Evolutionary conservation across 1,284 basidiomycete genomes (phyloP).

Genomic region (Pterulicium gracile): DNA sequence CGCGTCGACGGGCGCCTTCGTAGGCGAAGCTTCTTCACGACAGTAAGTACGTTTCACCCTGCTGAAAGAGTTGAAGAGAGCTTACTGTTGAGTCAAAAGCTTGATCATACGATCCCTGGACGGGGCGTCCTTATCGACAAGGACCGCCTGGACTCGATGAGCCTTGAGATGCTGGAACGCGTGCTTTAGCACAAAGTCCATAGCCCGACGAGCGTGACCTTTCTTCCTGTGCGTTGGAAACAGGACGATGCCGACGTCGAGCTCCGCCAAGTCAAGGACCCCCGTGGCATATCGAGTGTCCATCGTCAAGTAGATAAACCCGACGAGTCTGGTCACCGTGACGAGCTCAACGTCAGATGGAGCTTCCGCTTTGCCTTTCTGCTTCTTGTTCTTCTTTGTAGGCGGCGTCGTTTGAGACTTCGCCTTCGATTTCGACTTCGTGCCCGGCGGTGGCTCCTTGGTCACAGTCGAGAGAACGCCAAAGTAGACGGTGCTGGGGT

Average conservation of each 20-base stretch:
- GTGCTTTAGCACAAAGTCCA: slow-evolving; percentile 30
- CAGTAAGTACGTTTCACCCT: background rate
- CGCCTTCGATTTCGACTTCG: background rate
- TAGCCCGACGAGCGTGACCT: slow-evolving; percentile 33
- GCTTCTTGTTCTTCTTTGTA: background rate
- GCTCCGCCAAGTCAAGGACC: slow-evolving; percentile 26
- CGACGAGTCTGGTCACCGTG: slow-evolving; percentile 21
- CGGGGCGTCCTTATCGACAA: slow-evolving; percentile 26
- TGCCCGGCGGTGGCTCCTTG: background rate
- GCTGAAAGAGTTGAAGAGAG: slow-evolving; percentile 6
- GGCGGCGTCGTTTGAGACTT: no score
- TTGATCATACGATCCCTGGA: slow-evolving; percentile 27
- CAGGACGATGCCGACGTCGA: slow-evolving; percentile 42
- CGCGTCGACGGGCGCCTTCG: slow-evolving; percentile 2
- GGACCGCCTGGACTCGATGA: slow-evolving; percentile 44
- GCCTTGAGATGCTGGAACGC: slow-evolving; percentile 37
- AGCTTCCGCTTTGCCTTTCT: no score
- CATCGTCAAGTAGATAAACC: slow-evolving; percentile 33
- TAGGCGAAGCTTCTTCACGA: background rate
- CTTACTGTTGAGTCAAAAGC: slow-evolving; percentile 32
- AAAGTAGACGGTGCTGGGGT: background rate
- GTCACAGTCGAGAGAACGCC: background rate
- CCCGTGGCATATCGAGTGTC: slow-evolving; percentile 15
- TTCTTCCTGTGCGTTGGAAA: slow-evolving; percentile 21
- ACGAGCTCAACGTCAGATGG: no score